These are phyloP conservation scores for Cladosporium cucumerinum DNA, from an alignment of 2,329 filamentous ascomycete species.

Conservation along the genomic window DNA sequence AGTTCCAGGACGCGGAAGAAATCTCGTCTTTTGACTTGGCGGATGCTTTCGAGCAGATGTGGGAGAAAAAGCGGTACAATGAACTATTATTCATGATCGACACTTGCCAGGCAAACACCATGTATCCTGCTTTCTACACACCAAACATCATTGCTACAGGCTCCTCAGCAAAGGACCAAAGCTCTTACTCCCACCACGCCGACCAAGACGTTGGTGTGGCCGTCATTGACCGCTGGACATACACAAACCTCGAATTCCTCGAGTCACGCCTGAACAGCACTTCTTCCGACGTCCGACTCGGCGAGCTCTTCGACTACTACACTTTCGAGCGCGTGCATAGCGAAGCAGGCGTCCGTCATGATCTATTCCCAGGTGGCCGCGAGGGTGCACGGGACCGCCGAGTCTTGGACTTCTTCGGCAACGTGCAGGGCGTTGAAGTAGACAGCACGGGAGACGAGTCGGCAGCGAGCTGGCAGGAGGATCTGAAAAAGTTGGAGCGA, in stretches of 20 bases:
- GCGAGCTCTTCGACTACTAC: constrained; percentile 94
- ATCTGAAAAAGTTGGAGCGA: constrained; percentile 68
- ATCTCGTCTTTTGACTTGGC: constrained; percentile 95
- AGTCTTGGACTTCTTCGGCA: constrained; percentile 96
- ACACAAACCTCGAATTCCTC: constrained; percentile 96
- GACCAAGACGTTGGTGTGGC: constrained; percentile 97
- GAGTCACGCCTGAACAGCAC: constrained; percentile 85
- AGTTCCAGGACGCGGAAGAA: constrained; percentile 97
- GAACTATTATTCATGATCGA: constrained; percentile 99
- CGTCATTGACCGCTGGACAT: constrained; percentile 97
- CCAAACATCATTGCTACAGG: constrained; percentile 97
- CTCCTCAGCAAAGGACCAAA: constrained; percentile 93
- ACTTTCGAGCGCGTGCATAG: constrained; percentile 93
- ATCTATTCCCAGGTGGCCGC: constrained; percentile 86
- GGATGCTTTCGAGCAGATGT: constrained; percentile 98
- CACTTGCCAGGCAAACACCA: constrained; percentile 98
- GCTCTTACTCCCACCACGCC: constrained; percentile 94
- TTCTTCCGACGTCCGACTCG: constrained; percentile 82
- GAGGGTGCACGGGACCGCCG: constrained; percentile 71
- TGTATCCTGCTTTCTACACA: constrained; percentile 98
- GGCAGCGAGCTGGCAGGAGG: constrained; percentile 54
- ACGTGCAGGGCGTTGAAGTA: constrained; percentile 94
- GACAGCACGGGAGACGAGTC: constrained; percentile 48
- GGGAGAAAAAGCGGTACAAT: constrained; percentile 99
- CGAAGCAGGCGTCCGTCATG: constrained; percentile 86